phyloP scores from a whole-genome alignment of 805 yeast genomes.

The Teunomyces gatunensis region DNA sequence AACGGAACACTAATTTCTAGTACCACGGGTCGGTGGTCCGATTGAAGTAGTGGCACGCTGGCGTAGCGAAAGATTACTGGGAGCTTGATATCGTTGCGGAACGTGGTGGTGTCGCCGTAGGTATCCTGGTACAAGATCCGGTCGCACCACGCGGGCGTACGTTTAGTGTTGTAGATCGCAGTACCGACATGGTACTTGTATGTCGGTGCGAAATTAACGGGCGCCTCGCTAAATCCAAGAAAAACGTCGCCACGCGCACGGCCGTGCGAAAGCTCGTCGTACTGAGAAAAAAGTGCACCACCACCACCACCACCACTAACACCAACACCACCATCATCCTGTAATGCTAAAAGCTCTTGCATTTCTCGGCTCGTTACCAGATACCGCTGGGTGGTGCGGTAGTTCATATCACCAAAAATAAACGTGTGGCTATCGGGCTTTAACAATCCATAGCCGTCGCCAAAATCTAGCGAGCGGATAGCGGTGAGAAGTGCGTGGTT shows the following conservation, averaged over 20 bases:
- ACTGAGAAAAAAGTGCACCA: conserved; percentile 7
- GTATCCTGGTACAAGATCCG: conserved; percentile 62
- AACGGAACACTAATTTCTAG: conserved; percentile 48
- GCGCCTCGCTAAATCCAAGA: conserved; percentile 63
- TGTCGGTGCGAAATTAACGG: conserved; percentile 72
- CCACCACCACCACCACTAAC: conserved; percentile 22
- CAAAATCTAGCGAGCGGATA: conserved; percentile 54
- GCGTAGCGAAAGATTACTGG: conserved; percentile 43
- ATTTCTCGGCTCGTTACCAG: conserved; percentile 10
- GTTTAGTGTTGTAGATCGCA: conserved; percentile 50
- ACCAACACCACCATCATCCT: conserved; percentile 24
- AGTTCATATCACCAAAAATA: conserved; percentile 84
- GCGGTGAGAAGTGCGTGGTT: conserved; percentile 51
- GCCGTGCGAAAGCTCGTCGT: conserved; percentile 53
- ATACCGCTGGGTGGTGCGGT: conserved; percentile 47
- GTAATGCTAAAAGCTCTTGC: conserved; percentile 22
- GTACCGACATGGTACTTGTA: conserved; percentile 62
- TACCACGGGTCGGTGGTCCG: conserved; percentile 84
- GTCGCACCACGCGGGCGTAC: conserved; percentile 91
- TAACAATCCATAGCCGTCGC: conserved; percentile 52
- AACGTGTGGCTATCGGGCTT: conserved; percentile 60
- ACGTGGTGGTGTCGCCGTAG: conserved; percentile 12
- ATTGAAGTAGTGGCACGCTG: conserved; percentile 48
- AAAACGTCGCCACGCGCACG: conserved; percentile 46
- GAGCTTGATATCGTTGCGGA: neutral